Percentiles rank a stretch among this genome's conserved stretches.
Evolutionary conservation across 371 early-diverging fungal species (phyloP).

Genomic region (Mucor mucedo): DNA sequence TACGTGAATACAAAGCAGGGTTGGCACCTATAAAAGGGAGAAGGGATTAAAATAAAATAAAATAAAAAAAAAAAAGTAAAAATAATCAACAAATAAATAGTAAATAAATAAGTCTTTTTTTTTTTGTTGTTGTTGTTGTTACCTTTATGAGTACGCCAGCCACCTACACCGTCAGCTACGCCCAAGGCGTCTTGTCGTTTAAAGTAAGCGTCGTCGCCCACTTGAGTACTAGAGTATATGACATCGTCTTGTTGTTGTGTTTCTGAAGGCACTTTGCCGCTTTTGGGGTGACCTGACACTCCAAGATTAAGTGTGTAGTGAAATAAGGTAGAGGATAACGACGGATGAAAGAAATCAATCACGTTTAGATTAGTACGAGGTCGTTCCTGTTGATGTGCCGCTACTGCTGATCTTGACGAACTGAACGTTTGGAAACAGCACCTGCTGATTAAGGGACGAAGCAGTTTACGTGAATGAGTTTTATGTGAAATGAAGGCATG

Average conservation of each 20-base stretch:
- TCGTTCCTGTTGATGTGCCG: constrained; percentile 31
- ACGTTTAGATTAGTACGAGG: constrained; percentile 41
- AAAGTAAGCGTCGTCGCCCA: constrained; percentile 88
- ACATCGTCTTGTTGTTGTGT: constrained; percentile 60
- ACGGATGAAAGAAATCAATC: constrained; percentile 54
- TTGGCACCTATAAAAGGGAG: constrained; percentile 65
- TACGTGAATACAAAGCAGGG: constrained; percentile 85
- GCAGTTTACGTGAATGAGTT: constrained; percentile 1
- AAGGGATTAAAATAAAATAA: neutral
- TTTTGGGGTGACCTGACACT: constrained; percentile 82
- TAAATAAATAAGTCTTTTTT: neutral
- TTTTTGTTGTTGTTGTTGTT: constrained; percentile 1
- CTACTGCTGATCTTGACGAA: constrained; percentile 15
- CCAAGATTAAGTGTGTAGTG: constrained; percentile 71
- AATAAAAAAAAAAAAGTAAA: neutral
- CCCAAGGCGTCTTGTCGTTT: constrained; percentile 77
- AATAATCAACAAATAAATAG: neutral
- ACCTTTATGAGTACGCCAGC: constrained; percentile 68
- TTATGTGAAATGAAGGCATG: constrained; percentile 6
- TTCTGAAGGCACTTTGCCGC: constrained; percentile 36
- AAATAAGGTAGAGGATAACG: constrained; percentile 35
- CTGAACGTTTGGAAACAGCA: constrained; percentile 15
- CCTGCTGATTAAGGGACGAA: constrained; percentile 1
- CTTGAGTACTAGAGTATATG: constrained; percentile 76
- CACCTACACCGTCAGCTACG: constrained; percentile 87